Conservation (phyloP, 2,329 filamentous ascomycete genomes). For the Verticillium alfalfae region DNA sequence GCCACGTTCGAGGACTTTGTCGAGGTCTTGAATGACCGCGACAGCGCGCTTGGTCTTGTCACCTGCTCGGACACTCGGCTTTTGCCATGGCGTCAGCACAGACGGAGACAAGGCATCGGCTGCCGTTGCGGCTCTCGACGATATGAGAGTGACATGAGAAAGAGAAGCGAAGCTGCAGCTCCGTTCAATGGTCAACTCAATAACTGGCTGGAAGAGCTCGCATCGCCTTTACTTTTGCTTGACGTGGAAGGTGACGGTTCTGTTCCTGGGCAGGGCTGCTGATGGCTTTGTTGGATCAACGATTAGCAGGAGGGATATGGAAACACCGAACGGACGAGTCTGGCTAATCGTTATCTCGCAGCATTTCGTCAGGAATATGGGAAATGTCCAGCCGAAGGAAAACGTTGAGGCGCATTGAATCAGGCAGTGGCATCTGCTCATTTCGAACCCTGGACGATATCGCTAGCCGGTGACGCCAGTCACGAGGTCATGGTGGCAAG, state of each 20-base stretch:
- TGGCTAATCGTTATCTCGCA: constrained; percentile 10
- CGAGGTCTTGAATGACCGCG: constrained; percentile 41
- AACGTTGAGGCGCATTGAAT: constrained; percentile 3
- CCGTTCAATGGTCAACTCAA: constrained; percentile 1
- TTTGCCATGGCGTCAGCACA: constrained; percentile 3
- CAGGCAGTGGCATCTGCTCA: constrained; percentile 2
- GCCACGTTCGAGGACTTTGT: constrained; percentile 34
- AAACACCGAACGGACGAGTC: background rate
- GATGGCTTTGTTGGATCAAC: background rate
- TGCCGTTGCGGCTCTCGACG: background rate
- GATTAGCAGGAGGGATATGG: background rate
- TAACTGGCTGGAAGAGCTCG: constrained; percentile 1
- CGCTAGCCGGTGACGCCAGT: background rate
- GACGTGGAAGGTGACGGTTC: background rate
- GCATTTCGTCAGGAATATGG: constrained; percentile 7
- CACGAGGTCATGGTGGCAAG: background rate
- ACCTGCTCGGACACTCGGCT: constrained; percentile 23
- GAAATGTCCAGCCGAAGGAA: constrained; percentile 1
- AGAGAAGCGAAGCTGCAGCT: background rate
- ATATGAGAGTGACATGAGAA: constrained; percentile 3
- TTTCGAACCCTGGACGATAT: background rate
- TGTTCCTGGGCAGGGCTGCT: constrained; percentile 2
- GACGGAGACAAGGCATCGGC: constrained; percentile 4
- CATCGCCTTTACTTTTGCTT: constrained; percentile 4
- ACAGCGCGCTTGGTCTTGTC: constrained; percentile 38